Percentiles rank a stretch among this genome's conserved stretches.
Evolutionary conservation across 2,329 filamentous ascomycete genomes (phyloP).

Genomic region (Coniosporium tulheliwenetii): DNA sequence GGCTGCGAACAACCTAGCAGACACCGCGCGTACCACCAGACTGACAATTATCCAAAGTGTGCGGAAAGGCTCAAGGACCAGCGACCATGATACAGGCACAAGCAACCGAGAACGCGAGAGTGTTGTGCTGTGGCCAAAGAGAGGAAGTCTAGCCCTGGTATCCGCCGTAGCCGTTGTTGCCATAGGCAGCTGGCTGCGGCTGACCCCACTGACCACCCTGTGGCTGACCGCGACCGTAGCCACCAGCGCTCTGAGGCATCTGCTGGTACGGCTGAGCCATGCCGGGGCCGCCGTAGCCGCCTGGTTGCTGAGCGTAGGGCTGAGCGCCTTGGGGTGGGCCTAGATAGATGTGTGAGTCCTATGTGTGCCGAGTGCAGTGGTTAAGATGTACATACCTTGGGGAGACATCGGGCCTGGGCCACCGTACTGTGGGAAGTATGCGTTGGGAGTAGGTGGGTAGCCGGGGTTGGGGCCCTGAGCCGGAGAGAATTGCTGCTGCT

Average conservation of each 20-base stretch:
- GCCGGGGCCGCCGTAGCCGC: constrained; percentile 49
- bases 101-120: no score
- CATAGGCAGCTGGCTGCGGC: constrained; percentile 30
- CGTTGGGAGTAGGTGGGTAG: constrained; percentile 63
- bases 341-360: constrained; percentile 2
- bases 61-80: no score
- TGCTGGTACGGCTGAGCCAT: constrained; percentile 32
- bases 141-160: constrained; percentile 36
- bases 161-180: constrained; percentile 41
- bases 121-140: no score
- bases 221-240: constrained; percentile 61
- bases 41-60: no score
- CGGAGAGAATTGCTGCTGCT: constrained; percentile 46
- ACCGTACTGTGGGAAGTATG: constrained; percentile 89
- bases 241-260: constrained; percentile 54
- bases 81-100: no score
- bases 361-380: constrained; percentile 1
- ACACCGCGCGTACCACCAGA: no score
- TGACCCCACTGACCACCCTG: constrained; percentile 37
- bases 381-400: constrained; percentile 30
- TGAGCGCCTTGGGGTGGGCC: constrained; percentile 34
- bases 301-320: constrained; percentile 37
- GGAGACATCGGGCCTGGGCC: constrained; percentile 52
- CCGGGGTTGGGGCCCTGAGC: constrained; percentile 57
- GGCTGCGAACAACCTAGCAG: no score